These are phyloP conservation scores for Colletotrichum scovillei DNA, from an alignment of 2,329 filamentous ascomycete genomes.

Conservation along the genomic window DNA sequence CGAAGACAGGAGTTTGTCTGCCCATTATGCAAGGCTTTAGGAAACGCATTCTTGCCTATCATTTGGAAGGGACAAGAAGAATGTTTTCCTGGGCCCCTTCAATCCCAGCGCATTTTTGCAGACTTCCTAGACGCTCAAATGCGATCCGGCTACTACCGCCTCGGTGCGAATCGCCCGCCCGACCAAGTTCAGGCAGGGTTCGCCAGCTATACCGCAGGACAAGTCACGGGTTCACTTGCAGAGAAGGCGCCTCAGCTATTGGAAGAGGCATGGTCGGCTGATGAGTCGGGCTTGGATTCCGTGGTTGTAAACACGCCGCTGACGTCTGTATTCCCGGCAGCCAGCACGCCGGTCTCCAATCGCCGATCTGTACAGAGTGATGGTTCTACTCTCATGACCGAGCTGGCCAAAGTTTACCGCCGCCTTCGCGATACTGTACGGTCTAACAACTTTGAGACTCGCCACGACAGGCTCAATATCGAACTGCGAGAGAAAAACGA, in stretches of 20 bases:
- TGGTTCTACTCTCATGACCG: slow-evolving; percentile 54
- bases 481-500: slow-evolving; percentile 51
- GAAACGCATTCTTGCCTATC: slow-evolving; percentile 94
- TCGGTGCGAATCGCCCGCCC: slow-evolving; percentile 46
- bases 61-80: slow-evolving; percentile 95
- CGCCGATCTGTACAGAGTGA: slow-evolving; percentile 48
- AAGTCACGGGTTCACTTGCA: slow-evolving; percentile 52
- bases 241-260: slow-evolving; percentile 50
- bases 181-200: slow-evolving; percentile 50
- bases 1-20: slow-evolving; percentile 91
- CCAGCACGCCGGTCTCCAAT: slow-evolving; percentile 49
- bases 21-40: slow-evolving; percentile 94
- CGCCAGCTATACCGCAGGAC: slow-evolving; percentile 49
- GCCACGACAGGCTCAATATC: slow-evolving; percentile 46
- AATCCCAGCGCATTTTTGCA: slow-evolving; percentile 69
- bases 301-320: slow-evolving; percentile 53
- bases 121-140: slow-evolving; percentile 75
- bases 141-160: slow-evolving; percentile 53
- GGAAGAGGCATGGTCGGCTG: slow-evolving; percentile 54
- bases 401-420: slow-evolving; percentile 70
- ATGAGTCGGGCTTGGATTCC: slow-evolving; percentile 48
- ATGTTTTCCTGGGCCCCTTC: slow-evolving; percentile 79
- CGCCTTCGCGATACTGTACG: slow-evolving; percentile 69
- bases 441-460: slow-evolving; percentile 62
- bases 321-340: slow-evolving; percentile 55